These are phyloP conservation scores for Spathaspora hagerdaliae DNA, from an alignment of 805 yeast genomes.

Conservation along the genomic window DNA sequence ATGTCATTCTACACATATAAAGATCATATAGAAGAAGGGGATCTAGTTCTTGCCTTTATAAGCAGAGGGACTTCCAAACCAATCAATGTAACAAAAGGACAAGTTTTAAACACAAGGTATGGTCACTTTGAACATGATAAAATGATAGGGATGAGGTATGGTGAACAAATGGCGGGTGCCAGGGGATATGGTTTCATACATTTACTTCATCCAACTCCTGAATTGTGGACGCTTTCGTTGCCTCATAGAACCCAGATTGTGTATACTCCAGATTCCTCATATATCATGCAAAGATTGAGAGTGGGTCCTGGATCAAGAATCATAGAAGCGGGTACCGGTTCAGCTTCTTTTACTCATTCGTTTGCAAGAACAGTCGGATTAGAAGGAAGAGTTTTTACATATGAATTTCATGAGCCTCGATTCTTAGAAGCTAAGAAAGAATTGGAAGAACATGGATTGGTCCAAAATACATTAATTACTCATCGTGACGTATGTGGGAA, in stretches of 20 bases:
- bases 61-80: conserved; percentile 81
- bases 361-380: conserved; percentile 72
- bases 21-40: conserved; percentile 75
- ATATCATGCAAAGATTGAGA: conserved; percentile 76
- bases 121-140: conserved; percentile 83
- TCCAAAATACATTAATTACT: conserved; percentile 56
- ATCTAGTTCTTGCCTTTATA: conserved; percentile 80
- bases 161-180: conserved; percentile 76
- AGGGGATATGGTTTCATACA: conserved; percentile 84
- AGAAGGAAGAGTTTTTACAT: conserved; percentile 69
- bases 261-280: conserved; percentile 91
- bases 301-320: conserved; percentile 73
- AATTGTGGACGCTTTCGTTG: conserved; percentile 90
- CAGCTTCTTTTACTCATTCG: conserved; percentile 93
- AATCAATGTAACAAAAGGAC: conserved; percentile 54
- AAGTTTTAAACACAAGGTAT: conserved; percentile 73
- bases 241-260: conserved; percentile 98
- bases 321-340: conserved; percentile 97
- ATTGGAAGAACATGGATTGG: conserved; percentile 69
- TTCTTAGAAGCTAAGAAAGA: conserved; percentile 75
- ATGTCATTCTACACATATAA: conserved; percentile 59
- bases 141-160: conserved; percentile 80
- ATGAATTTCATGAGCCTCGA: conserved; percentile 87
- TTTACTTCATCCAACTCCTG: conserved; percentile 87
- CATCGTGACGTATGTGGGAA: conserved; percentile 90